Evolutionary conservation across 306 rosid genomes (phyloP).

Genomic region (Cucumis hystrix): DNA sequence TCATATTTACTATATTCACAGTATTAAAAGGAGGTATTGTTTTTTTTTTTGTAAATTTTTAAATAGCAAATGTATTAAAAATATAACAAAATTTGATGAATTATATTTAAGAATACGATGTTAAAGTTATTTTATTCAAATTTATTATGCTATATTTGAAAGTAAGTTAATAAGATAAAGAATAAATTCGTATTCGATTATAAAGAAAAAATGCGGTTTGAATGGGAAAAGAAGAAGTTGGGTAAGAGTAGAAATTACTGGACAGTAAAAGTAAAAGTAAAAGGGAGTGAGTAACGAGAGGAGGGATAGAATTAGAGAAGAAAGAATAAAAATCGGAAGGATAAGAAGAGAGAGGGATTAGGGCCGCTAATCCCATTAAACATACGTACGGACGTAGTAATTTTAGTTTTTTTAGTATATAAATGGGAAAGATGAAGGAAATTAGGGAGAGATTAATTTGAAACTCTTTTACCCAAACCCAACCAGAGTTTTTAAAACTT

Average conservation of each 20-base stretch:
- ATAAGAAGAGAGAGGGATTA: neutral
- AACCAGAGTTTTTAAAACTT: neutral
- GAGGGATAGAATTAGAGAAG: neutral
- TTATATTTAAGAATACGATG: no score
- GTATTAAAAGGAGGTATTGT: no score
- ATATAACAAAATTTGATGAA: no score
- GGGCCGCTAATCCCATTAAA: neutral
- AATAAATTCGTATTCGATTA: no score
- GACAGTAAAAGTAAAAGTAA: neutral
- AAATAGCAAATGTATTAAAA: no score
- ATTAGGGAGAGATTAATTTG: neutral
- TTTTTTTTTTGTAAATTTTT: no score
- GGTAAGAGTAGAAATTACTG: neutral
- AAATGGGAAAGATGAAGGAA: neutral
- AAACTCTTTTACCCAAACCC: neutral
- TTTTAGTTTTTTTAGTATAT: neutral
- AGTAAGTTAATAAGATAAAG: no score
- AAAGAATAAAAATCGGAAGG: neutral
- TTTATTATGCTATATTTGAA: no score
- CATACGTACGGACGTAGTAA: conserved; percentile 5
- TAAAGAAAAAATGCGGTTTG: no score
- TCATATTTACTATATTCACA: no score
- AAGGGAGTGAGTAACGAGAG: neutral
- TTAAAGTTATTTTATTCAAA: no score
- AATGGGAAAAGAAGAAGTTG: neutral